These are phyloP conservation scores for Penicillium thymicola DNA, from an alignment of 2,329 filamentous ascomycete species.

Conservation along the genomic window DNA sequence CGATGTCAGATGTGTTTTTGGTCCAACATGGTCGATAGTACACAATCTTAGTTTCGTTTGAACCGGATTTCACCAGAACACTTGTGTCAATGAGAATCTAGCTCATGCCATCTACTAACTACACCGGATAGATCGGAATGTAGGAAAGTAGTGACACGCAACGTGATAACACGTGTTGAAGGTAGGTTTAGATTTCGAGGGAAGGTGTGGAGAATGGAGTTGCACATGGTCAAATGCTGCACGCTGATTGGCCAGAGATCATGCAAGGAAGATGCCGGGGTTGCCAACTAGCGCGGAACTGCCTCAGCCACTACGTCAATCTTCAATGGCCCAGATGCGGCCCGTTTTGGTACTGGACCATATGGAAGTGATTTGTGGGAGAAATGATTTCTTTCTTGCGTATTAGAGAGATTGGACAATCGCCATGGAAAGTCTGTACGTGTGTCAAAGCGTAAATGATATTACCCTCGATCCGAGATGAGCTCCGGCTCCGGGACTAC, in stretches of 20 bases:
- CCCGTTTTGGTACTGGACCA: background rate
- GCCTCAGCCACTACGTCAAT: conserved; percentile 6
- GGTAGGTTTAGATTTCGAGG: background rate
- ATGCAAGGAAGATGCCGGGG: background rate
- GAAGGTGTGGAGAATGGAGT: conserved; percentile 5
- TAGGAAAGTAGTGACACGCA: background rate
- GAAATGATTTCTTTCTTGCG: background rate
- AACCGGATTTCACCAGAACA: background rate
- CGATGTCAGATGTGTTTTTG: background rate
- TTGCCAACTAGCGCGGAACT: background rate
- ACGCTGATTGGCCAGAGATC: conserved; percentile 6
- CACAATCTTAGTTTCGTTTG: background rate
- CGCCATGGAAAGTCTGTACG: background rate
- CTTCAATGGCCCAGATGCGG: background rate
- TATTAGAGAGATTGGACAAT: background rate
- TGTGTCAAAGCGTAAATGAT: background rate
- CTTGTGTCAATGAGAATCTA: background rate
- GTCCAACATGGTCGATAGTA: background rate
- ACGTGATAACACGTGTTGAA: conserved; percentile 4
- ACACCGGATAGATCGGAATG: background rate
- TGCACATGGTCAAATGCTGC: conserved; percentile 14
- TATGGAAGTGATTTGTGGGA: background rate
- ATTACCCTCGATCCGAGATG: background rate
- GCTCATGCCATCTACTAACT: background rate
- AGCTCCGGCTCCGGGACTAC: background rate